These are phyloP conservation scores for Pseudozyma thailandica DNA, from an alignment of 1,284 basidiomycete species.

Conservation along the genomic window DNA sequence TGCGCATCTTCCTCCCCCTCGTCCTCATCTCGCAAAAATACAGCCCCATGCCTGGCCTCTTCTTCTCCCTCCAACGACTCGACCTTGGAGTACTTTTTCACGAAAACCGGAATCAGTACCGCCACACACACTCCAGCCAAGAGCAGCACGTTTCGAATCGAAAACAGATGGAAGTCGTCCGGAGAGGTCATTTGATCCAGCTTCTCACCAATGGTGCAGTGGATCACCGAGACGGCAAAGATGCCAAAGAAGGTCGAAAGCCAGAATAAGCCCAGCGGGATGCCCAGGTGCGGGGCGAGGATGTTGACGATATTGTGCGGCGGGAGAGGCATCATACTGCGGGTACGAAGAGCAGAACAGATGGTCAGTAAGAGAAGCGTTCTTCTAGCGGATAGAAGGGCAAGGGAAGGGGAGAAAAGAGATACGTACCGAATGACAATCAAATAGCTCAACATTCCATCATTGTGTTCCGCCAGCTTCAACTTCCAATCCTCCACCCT, in stretches of 20 bases:
- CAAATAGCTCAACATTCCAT: conserved; percentile 86
- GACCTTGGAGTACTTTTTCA: conserved; percentile 22
- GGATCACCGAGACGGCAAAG: conserved; percentile 89
- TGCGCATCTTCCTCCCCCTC: conserved; percentile 23
- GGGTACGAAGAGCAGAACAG: neutral
- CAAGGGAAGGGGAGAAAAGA: neutral
- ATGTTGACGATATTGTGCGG: conserved; percentile 87
- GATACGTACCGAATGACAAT: conserved; percentile 73
- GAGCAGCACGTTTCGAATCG: conserved; percentile 84
- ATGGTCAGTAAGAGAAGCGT: neutral
- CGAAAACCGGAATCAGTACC: conserved; percentile 83
- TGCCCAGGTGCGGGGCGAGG: conserved; percentile 90
- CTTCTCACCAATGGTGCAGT: conserved; percentile 88
- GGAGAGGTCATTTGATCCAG: conserved; percentile 93
- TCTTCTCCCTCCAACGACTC: conserved; percentile 3
- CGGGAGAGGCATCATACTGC: conserved; percentile 84
- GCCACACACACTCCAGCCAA: conserved; percentile 85
- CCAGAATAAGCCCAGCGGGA: conserved; percentile 87
- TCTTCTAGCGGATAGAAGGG: neutral
- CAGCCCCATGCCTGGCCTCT: conserved; percentile 30
- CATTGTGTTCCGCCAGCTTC: conserved; percentile 77
- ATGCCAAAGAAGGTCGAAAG: conserved; percentile 88
- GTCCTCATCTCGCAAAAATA: conserved; percentile 22
- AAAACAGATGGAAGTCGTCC: conserved; percentile 90
- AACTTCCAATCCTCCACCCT: conserved; percentile 82